Evolutionary conservation across 2,329 filamentous ascomycete species (phyloP), one percentile per base, ranked within the genome.

Genomic region (Zasmidium citrigriseum): DNA sequence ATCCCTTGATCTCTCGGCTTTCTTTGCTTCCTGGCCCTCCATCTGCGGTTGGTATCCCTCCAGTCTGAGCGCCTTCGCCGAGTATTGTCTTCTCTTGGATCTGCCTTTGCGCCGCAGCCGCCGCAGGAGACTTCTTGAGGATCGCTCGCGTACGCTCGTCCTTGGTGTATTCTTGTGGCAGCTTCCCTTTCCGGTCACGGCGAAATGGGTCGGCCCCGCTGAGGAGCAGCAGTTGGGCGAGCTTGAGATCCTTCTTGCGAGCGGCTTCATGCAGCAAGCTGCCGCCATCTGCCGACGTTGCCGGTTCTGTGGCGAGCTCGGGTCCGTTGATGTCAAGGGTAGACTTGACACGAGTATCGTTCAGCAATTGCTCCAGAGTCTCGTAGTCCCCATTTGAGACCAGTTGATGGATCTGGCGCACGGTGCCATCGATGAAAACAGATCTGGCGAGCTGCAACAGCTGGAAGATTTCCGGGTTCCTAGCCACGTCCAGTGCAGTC

Each of bases 21-120:
- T 99, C 95, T 65, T 93, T 92, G 16, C 89, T 89, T 23, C 89
- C 89, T 58, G 85, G 75, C 16, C 81, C 78, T 50, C 75, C 74
- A 38, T 86, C 84, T 1, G 74, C 75, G 4, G 54, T 59, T n/a
- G 69, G 58, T 10, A 61, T 46, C 16, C 61, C 64, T 41, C 34
- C 34, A 65, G 75, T 75, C 9, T 81, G 77, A 2, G 79, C 76
- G 61, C 72, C 88, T 59, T 90, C 91, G 1, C 92, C 93, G 16
- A 99, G 83, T 2, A 99, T 96, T 0, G 93, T 95, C 79, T 95
- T 96, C 76, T 99, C 95, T 75, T 99, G 95, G 34, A 99, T 96
- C 38, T 92, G 93, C 55, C 93, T 85, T 76, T 98, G 95, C 1
- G 95, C 95, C 14, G 92, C 93, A 7, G 95, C 92, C 5, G 95